Evolutionary conservation across 2,329 filamentous ascomycete species (phyloP), one percentile per base, ranked within the genome.

Genomic region (Fusarium pseudoanthophilum): DNA sequence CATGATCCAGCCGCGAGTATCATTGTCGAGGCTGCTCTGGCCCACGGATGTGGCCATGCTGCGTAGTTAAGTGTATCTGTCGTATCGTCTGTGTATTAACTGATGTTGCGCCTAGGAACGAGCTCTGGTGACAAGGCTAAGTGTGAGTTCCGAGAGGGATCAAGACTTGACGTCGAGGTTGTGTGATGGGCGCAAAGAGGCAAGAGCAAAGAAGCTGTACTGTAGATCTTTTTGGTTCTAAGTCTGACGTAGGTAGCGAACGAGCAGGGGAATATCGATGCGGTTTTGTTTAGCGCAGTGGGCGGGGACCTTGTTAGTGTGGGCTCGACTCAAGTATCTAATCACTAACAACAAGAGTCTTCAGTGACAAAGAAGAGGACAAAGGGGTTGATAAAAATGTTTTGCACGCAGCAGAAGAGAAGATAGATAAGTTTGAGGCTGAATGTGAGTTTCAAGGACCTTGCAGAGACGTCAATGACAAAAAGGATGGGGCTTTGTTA

Each of bases 1-100:
- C 93, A 98, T 94, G 77, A 98, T 92, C 95, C 95, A 98, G 78
- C 96, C 95, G 73, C 95, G 90, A 72, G 92, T 92, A 85, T 98
- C 95, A 85, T 95, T 96, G 80, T 91, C 88, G 73, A 92, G 79
- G 40, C 78, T 82, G 57, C 75, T 77, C 63, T 73, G 75, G 64
- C 64, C 73, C 75, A 80, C 64, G 60, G 81, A 80, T 84, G 87
- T 87, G 80, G 78, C 79, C 68, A 71, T 75, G 40, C 56, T 68
- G 43, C 53, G 48, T 36, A 61, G 36, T 37, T 37, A 37, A 21
- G 39, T 52, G 26, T 68, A 43, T 67, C 53, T 68, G 43, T 67
- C 53, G 61, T 68, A 46, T 67, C 53, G 57, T 42, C 74, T 71
- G 52, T 21, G 30, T 55, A 48, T 40, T 9, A 26, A 18, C 21